Evolutionary conservation across 2,329 filamentous ascomycete species (phyloP).

Genomic region (Teratosphaeria viscida): DNA sequence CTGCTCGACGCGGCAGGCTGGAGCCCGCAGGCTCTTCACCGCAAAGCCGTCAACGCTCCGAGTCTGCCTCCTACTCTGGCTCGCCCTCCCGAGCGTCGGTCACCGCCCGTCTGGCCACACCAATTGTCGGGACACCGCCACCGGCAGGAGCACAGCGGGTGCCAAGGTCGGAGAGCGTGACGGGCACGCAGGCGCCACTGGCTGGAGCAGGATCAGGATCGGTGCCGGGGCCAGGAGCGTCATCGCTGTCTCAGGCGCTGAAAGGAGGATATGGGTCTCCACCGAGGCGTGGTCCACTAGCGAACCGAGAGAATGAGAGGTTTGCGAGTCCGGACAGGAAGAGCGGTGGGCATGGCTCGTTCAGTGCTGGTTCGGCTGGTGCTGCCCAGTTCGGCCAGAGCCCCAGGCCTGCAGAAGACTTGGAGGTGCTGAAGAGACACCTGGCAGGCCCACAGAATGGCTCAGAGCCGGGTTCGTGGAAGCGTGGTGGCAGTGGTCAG

Average conservation of each 20-base stretch:
- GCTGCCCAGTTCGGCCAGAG: slow-evolving; percentile 33
- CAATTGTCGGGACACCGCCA: slow-evolving; percentile 15
- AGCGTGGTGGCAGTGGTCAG: slow-evolving; percentile 11
- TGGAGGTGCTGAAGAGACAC: slow-evolving; percentile 84
- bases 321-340: slow-evolving; percentile 36
- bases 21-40: not conserved
- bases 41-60: not conserved
- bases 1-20: not conserved
- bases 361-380: slow-evolving; percentile 54
- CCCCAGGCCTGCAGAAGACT: slow-evolving; percentile 65
- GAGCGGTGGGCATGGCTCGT: slow-evolving; percentile 74
- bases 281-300: slow-evolving; percentile 50
- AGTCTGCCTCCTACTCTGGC: slow-evolving; percentile 6
- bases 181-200: slow-evolving; percentile 57
- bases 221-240: slow-evolving; percentile 67
- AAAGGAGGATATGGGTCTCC: slow-evolving; percentile 63
- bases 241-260: slow-evolving; percentile 79
- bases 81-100: slow-evolving; percentile 38
- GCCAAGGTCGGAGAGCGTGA: slow-evolving; percentile 24
- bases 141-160: slow-evolving; percentile 4
- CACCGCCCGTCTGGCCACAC: slow-evolving; percentile 21
- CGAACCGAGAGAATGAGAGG: slow-evolving; percentile 22
- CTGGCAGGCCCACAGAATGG: slow-evolving; percentile 53
- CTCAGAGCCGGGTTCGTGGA: slow-evolving; percentile 23
- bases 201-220: slow-evolving; percentile 45